Base-by-base conservation (phyloP, 768 basidiomycete genomes). In the Clitopilus passeckerianus region DNA sequence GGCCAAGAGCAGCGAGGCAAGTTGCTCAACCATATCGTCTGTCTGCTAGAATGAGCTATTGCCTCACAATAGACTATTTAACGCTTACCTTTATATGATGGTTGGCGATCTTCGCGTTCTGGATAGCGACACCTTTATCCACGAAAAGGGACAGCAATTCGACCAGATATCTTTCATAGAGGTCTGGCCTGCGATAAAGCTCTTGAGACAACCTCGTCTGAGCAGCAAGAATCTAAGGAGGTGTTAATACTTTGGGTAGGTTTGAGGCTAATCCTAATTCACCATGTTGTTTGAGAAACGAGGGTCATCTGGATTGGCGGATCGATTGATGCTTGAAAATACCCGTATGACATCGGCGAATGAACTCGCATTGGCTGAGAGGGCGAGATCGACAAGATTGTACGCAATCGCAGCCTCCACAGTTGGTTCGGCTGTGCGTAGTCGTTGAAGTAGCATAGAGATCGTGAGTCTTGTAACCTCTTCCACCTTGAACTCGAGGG, bases 381-480 rank as follows among this genome's bases (percentile, higher is more conserved):
- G 76, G 0, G 93, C 95, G 16, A 98, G 79, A 60, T 95, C 93
- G 6, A 95, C 94, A 12, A 98, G 79, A 67, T 94, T 95, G 68
- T 90, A 90, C 1, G 93, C 89, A 60, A 97, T 95, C 0, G 91
- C 90, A 23, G 94, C 91, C 71, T 98, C 94, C 15, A 93, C 90
- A 0, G 87, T 85, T 0, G 92, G 88, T 65, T 97, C 95, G 2
- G 91, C 90, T 20, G 86, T 85, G 23, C 91, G 84, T 20, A 96
- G 76, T 6, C 93, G 84, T 73, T 97, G 95, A 37, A 97, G 74
- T 9, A 98, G 75, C 93, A 97, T 96, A 0, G 94, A 95, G 14
- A 95, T 85, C 1, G 93, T 95, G 18, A 97, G 77, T 35, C 88
- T 86, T 4, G 90, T 93, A 14, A 91, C 93, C 75, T 96, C 95